Conservation (phyloP, 2,329 filamentous ascomycete species). For the Rhynchosporium graminicola region DNA sequence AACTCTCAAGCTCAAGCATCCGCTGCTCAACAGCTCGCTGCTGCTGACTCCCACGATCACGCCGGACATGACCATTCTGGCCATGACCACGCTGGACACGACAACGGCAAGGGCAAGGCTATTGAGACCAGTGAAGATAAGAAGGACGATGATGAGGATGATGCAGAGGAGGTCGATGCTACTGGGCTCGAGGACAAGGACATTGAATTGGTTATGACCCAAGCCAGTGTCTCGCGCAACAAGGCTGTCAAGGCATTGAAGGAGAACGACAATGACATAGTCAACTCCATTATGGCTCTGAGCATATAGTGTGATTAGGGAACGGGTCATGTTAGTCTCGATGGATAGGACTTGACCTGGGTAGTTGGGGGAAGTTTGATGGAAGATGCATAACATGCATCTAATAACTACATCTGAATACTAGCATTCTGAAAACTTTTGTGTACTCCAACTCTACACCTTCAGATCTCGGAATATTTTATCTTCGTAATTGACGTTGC, state of each 20-base stretch:
- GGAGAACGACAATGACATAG: constrained; percentile 99
- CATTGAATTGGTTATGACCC: constrained; percentile 98
- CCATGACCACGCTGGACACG: constrained; percentile 71
- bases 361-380: constrained; percentile 9
- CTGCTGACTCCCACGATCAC: constrained; percentile 55
- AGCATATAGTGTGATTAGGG: constrained; percentile 61
- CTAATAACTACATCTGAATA: background rate
- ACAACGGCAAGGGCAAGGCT: constrained; percentile 66
- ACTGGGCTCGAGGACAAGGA: constrained; percentile 97
- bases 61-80: constrained; percentile 58
- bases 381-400: constrained; percentile 7
- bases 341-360: background rate
- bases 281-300: constrained; percentile 99
- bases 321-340: constrained; percentile 17
- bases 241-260: constrained; percentile 98
- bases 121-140: constrained; percentile 68
- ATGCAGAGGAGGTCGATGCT: constrained; percentile 94
- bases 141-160: constrained; percentile 79
- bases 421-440: constrained; percentile 19
- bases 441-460: background rate
- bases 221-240: constrained; percentile 94
- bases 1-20: constrained; percentile 97
- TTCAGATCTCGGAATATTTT: background rate
- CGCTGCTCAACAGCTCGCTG: constrained; percentile 92
- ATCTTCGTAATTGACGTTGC: too few species aligned